Base-by-base conservation (phyloP, 805 yeast genomes). In the Yarrowia sp. region DNA sequence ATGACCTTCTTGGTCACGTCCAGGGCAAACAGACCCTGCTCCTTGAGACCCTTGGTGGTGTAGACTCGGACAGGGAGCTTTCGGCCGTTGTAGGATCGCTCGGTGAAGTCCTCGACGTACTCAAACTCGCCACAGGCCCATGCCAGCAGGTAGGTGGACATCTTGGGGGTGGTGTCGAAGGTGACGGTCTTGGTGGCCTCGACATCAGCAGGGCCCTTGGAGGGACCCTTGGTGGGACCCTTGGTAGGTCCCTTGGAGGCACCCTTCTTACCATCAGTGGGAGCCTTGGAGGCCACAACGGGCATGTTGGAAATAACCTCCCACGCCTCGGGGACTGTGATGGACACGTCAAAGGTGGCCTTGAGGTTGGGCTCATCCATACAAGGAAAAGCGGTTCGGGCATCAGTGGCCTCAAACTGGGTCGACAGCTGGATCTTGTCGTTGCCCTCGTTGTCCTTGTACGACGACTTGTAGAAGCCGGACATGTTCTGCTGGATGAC, bases 331-430 rank as follows among this genome's bases (percentile, higher is more conserved):
- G 75, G 76, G 17, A 74, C 67, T 66, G 87, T 79, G 73, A 89
- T 79, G 42, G 86, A 77, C 66, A 89, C 79, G 65, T 85, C 87
- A 71, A 87, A 89, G 60, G 85, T 80, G 28, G 95, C 90, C 77
- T 89, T 89, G 66, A 87, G 81, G 65, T 89, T 84, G 22, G 96
- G 96, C 74, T 89, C 95, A 75, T 89, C 96, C 71, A 86, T 88
- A 73, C 89, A 88, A 38, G 96, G 96, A 81, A 89, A 89, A 9
- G 95, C 95, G 71, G 91, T 83, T 71, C 96, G 85, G 70, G 93
- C 90, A 73, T 89, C 95, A 18, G 93, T 87, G 28, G 96, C 86
- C 77, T 89, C 96, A 84, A 89, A 86, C 76, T 89, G 96, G 50
- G 96, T 88, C 51, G 92, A 86, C 48, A 91, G 90, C 82, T 89